Percentiles rank a stretch among this genome's conserved stretches.
These are phyloP conservation scores for Mucor saturninus DNA, from an alignment of 371 early-diverging fungal species.

Conservation along the genomic window DNA sequence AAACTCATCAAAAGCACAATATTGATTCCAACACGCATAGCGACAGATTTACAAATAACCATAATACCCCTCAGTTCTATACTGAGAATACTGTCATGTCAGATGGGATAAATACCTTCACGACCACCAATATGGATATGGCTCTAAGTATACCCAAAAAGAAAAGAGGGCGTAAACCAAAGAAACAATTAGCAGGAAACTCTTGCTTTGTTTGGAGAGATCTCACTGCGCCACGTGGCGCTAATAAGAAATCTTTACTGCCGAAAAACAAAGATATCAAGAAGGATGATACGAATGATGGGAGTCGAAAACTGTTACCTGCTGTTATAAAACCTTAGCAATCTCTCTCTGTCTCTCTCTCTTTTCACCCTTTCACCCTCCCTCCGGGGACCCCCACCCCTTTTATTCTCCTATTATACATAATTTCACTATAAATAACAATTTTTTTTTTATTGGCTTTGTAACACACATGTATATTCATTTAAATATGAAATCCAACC, in stretches of 20 bases:
- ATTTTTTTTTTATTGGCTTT: slow-evolving; percentile 2
- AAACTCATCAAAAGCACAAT: neutral
- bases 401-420: neutral
- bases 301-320: neutral
- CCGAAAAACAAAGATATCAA: slow-evolving; percentile 4
- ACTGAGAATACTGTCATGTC: slow-evolving; percentile 13
- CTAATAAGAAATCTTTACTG: slow-evolving; percentile 29
- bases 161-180: slow-evolving; percentile 57
- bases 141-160: slow-evolving; percentile 52
- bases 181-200: slow-evolving; percentile 52
- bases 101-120: slow-evolving; percentile 42
- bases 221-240: slow-evolving; percentile 49
- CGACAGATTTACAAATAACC: slow-evolving; percentile 4
- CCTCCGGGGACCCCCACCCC: neutral
- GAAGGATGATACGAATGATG: neutral
- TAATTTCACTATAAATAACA: slow-evolving; percentile 6
- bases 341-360: neutral
- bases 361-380: neutral
- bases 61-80: slow-evolving; percentile 11
- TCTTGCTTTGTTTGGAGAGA: slow-evolving; percentile 59
- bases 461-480: neutral
- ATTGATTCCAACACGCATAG: slow-evolving; percentile 2
- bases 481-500: neutral
- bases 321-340: neutral
- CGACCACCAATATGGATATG: slow-evolving; percentile 45